A percentile compares a stretch with the other conserved stretches of the same genome.
Conservation (phyloP, 768 basidiomycete species). For the Naganishia friedmannii region DNA sequence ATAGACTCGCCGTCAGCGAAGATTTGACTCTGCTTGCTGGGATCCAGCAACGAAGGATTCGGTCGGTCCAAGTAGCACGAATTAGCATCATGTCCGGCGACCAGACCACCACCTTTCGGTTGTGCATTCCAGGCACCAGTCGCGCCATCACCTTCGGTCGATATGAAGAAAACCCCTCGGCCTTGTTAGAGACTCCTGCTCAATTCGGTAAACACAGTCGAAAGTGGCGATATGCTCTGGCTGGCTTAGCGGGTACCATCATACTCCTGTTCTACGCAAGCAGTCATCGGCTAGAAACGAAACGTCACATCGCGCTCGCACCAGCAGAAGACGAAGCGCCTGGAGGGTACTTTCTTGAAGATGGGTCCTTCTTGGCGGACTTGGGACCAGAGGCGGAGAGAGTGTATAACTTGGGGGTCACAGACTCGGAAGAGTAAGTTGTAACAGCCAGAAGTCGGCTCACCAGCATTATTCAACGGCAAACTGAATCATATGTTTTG, state of each 20-base stretch:
- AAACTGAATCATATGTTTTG: neutral
- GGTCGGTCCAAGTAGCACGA: no score
- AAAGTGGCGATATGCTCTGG: constrained; percentile 11
- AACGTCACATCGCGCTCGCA: neutral
- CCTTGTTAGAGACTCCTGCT: neutral
- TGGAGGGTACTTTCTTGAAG: constrained; percentile 2
- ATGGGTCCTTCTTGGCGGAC: constrained; percentile 10
- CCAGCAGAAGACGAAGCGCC: neutral
- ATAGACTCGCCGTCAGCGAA: neutral
- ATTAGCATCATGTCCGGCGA: neutral
- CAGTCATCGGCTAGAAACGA: neutral
- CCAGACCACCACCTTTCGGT: neutral
- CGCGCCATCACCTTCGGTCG: neutral
- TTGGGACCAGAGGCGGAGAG: constrained; percentile 21
- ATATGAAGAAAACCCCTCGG: neutral
- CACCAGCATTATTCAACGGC: neutral
- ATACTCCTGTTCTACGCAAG: neutral
- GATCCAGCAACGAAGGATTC: no score
- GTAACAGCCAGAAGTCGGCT: neutral
- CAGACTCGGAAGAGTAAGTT: constrained; percentile 9
- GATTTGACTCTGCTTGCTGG: neutral
- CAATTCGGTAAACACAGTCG: neutral
- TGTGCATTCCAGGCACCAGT: neutral
- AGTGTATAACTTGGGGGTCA: constrained; percentile 16
- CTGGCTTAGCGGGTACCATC: neutral